Percentiles rank a stretch among this genome's conserved stretches.
Evolutionary conservation across 176 grass and related monocot species (phyloP).

Genomic region (Triticum monococcum): DNA sequence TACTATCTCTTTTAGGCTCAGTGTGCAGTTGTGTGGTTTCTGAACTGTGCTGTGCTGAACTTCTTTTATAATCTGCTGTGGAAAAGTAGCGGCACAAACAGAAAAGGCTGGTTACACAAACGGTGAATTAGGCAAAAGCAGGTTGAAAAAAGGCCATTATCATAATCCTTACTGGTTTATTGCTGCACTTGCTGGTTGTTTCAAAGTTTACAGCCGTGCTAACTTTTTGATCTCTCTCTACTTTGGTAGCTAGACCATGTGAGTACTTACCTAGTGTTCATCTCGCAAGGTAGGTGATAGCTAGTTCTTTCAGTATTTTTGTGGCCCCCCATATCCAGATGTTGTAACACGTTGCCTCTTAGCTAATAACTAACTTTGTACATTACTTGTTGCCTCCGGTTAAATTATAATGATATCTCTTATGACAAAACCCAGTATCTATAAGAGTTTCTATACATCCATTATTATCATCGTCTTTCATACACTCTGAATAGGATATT

Average conservation of each 20-base stretch:
- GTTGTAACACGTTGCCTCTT: not conserved
- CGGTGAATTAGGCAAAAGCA: not conserved
- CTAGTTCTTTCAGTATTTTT: not conserved
- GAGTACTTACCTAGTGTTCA: not conserved
- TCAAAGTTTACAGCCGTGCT: not conserved
- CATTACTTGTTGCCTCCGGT: not conserved
- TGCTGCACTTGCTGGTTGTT: not conserved
- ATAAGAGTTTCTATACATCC: not conserved
- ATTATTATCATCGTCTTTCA: not conserved
- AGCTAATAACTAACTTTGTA: not conserved
- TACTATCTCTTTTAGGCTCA: slow-evolving; percentile 7
- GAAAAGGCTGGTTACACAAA: not conserved
- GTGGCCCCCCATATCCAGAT: not conserved
- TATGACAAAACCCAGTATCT: not conserved
- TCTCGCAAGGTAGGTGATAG: not conserved
- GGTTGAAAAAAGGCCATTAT: not conserved
- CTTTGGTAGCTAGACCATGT: slow-evolving; percentile 18
- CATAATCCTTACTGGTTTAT: not conserved
- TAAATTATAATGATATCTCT: not conserved
- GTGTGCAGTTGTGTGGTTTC: not conserved
- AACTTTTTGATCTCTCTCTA: not conserved
- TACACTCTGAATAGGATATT: not conserved
- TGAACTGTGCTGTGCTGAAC: not conserved
- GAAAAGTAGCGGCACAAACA: not conserved
- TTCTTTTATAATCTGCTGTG: not conserved